A percentile compares a stretch with the other conserved stretches of the same genome.
These are phyloP conservation scores for Bremia lactucae DNA, from an alignment of 352 stramenopile genomes.

Conservation along the genomic window DNA sequence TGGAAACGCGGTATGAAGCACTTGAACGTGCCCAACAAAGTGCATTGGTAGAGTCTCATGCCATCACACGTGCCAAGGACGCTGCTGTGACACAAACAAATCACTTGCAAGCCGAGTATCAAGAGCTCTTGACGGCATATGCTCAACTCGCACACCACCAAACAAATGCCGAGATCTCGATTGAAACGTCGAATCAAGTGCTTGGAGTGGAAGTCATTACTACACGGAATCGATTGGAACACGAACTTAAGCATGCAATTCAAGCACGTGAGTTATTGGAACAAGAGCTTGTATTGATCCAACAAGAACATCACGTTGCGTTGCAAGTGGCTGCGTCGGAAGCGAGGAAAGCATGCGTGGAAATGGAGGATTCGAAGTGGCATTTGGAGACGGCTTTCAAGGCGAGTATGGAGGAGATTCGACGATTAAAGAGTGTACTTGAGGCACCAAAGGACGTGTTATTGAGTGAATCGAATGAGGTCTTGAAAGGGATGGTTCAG, in stretches of 20 bases:
- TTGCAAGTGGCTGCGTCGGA: slow-evolving; percentile 55
- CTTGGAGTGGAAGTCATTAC: no score
- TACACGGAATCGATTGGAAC: slow-evolving; percentile 41
- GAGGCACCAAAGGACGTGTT: slow-evolving; percentile 19
- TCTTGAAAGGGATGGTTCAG: no score
- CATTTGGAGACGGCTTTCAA: slow-evolving; percentile 22
- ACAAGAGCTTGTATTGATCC: slow-evolving; percentile 59
- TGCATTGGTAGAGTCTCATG: slow-evolving; percentile 39
- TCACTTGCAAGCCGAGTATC: slow-evolving; percentile 61
- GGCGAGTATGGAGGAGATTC: slow-evolving; percentile 29
- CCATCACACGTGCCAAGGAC: slow-evolving; percentile 47
- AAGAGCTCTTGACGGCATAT: slow-evolving; percentile 57
- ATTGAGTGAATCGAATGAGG: slow-evolving; percentile 25
- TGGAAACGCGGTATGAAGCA: slow-evolving; percentile 55
- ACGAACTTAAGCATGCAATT: slow-evolving; percentile 48
- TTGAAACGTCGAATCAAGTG: slow-evolving; percentile 43
- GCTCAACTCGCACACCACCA: slow-evolving; percentile 61
- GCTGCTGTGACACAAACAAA: slow-evolving; percentile 63
- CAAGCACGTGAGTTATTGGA: slow-evolving; percentile 45
- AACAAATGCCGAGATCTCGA: slow-evolving; percentile 28
- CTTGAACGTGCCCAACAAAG: slow-evolving; percentile 43
- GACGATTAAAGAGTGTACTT: slow-evolving; percentile 23
- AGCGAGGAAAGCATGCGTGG: slow-evolving; percentile 24
- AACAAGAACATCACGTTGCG: slow-evolving; percentile 59
- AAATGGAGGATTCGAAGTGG: slow-evolving; percentile 40